Base-by-base conservation (phyloP, 2,329 filamentous ascomycete genomes). In the Nemania diffusa region DNA sequence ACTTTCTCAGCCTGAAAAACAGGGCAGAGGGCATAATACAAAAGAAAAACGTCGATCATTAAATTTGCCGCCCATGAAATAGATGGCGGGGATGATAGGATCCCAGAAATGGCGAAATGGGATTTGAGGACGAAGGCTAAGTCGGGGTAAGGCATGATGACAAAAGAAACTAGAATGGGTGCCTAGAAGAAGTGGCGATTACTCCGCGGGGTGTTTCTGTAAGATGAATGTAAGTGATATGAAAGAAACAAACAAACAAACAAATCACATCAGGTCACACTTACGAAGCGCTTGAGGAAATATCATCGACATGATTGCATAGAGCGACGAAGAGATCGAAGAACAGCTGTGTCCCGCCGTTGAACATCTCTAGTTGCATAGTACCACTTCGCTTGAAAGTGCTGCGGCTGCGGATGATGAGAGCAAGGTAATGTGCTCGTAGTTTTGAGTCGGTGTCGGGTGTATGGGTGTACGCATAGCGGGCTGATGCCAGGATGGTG, bases 341-440 rank as follows among this genome's bases (percentile, higher is more conserved):
- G 83, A 97, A 97, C 66, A 97, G 84, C 76, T 92, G 87, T 0
- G 84, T 92, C 61, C 93, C 93, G 29, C 94, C 94, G 69, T 89
- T 88, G 79, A 92, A 92, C 94, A 97, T 97, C 82, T 97, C 94
- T 73, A 92, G 88, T 81, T 97, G 94, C 94, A 97, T 97, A 3
- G 94, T 97, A 62, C 94, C 93, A 80, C 93, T 97, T 62, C 93
- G 87, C 85, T 97, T 97, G 82, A 97, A 97, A 1, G 93, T 97
- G 76, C 88, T 87, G 72, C 94, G 88, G 74, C 91, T 93, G 71
- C 94, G 90, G 77, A 97, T 97, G 80, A 97, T 97, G 76, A 97
- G 88, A 20, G 94, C 93, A 42, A 97, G 89, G 74, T 97, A 97
- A 80, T 97, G 94, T 26, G 93, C 93, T 66, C 94, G 88, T 61